phyloP scores from a whole-genome alignment of 2,329 filamentous ascomycete species.

The Harringtonia aguacate region DNA sequence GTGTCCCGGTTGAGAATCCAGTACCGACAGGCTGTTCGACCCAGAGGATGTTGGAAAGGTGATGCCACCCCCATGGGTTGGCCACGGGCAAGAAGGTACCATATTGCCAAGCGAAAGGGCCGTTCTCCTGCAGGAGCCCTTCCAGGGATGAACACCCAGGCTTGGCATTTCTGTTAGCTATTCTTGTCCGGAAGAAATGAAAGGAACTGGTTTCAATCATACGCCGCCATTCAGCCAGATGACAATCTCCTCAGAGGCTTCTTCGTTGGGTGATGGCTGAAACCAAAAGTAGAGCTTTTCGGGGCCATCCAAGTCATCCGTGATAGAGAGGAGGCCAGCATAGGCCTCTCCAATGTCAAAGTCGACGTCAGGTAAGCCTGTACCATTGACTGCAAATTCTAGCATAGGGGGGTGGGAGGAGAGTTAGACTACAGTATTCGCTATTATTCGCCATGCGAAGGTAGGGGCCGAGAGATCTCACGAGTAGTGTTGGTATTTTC shows the following conservation, averaged over 20 bases:
- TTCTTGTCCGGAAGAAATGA: background rate
- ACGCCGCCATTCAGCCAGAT: constrained; percentile 51
- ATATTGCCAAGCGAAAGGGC: constrained; percentile 59
- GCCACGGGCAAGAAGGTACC: constrained; percentile 55
- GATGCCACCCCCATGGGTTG: constrained; percentile 66
- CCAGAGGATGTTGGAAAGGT: constrained; percentile 68
- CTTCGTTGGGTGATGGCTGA: constrained; percentile 44
- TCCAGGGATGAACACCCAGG: constrained; percentile 52
- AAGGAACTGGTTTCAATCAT: constrained; percentile 13
- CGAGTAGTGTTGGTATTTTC: too few species aligned
- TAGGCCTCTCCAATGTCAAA: constrained; percentile 61
- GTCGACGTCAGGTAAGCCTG: constrained; percentile 52
- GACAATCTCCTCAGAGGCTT: constrained; percentile 44
- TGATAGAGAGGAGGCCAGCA: constrained; percentile 51
- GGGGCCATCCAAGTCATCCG: constrained; percentile 28
- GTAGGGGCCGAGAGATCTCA: too few species aligned
- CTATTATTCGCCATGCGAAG: too few species aligned
- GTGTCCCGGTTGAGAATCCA: constrained; percentile 56
- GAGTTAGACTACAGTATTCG: too few species aligned
- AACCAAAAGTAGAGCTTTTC: constrained; percentile 56
- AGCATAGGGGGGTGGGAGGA: background rate
- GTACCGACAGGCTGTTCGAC: constrained; percentile 59
- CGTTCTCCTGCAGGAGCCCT: constrained; percentile 67
- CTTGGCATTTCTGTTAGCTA: constrained; percentile 15
- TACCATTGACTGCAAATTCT: constrained; percentile 44